These are phyloP conservation scores for Perilla frutescens DNA, from an alignment of 257 asterid genomes.

Conservation along the genomic window DNA sequence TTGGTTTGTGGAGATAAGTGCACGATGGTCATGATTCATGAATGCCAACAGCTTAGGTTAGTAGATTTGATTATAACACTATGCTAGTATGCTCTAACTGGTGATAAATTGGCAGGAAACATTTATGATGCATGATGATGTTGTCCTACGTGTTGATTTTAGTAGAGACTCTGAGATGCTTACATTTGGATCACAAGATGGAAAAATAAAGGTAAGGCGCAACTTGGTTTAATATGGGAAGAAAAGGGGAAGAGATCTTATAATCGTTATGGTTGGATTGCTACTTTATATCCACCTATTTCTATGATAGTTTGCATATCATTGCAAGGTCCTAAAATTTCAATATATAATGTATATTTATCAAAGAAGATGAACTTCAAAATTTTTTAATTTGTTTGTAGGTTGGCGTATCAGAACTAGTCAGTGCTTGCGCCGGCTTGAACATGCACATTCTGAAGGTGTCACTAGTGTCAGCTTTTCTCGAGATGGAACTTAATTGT, in stretches of 20 bases:
- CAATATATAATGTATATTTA: background rate
- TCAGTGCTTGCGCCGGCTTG: constrained; percentile 96
- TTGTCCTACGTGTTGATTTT: constrained; percentile 92
- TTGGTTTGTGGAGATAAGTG: no score
- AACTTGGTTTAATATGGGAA: background rate
- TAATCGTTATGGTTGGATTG: background rate
- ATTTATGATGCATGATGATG: constrained; percentile 97
- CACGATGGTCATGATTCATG: no score
- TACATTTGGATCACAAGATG: constrained; percentile 98
- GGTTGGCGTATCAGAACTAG: constrained; percentile 99
- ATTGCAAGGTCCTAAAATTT: background rate
- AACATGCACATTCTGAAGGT: constrained; percentile 95
- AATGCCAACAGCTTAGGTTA: no score
- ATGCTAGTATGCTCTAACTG: constrained; percentile 25
- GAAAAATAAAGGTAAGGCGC: constrained; percentile 80
- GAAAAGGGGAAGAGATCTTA: background rate
- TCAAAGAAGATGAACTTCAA: background rate
- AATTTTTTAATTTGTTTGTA: constrained; percentile 35
- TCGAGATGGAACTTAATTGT: constrained; percentile 89
- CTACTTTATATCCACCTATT: no score
- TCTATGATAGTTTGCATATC: no score
- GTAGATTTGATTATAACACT: constrained; percentile 6
- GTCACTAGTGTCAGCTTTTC: constrained; percentile 93
- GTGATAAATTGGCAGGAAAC: constrained; percentile 71
- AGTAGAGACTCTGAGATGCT: constrained; percentile 98